Conservation (phyloP, 495 filamentous ascomycete genomes). For the Aspergillus avenaceus region DNA sequence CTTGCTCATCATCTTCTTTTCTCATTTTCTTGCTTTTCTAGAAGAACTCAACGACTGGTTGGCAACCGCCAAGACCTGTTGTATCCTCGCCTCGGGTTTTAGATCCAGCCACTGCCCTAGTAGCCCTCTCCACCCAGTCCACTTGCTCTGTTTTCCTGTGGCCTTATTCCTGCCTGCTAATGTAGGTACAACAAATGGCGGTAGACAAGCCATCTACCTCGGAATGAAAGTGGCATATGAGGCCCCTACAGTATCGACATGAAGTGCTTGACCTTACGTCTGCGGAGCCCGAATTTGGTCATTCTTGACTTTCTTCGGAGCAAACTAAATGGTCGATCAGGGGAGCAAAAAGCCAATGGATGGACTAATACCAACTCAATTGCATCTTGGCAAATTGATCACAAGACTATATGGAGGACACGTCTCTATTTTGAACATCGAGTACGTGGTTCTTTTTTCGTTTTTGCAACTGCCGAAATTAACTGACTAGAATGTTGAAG, state of each 20-base stretch:
- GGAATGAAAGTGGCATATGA: background rate
- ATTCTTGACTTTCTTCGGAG: background rate
- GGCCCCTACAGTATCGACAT: background rate
- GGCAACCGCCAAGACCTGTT: background rate
- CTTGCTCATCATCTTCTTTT: background rate
- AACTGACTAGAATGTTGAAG: too few relatives aligned
- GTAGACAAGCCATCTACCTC: background rate
- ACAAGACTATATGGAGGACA: conserved; percentile 5
- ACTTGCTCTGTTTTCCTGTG: background rate
- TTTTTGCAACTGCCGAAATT: too few relatives aligned
- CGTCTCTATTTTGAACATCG: background rate
- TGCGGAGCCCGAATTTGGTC: background rate
- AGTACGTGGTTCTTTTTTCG: background rate
- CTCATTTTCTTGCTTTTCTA: conserved; percentile 11
- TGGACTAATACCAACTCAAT: background rate
- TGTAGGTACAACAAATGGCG: background rate
- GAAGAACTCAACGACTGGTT: conserved; percentile 7
- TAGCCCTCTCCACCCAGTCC: conserved; percentile 1
- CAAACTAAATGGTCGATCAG: background rate
- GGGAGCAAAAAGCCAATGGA: conserved; percentile 3
- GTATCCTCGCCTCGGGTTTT: conserved; percentile 5
- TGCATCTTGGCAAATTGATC: conserved; percentile 10
- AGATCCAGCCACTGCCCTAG: background rate
- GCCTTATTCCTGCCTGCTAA: conserved; percentile 2
- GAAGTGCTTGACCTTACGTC: background rate